Evolutionary conservation across 441 rosid species (phyloP).

Genomic region (Populus trichocarpa): DNA sequence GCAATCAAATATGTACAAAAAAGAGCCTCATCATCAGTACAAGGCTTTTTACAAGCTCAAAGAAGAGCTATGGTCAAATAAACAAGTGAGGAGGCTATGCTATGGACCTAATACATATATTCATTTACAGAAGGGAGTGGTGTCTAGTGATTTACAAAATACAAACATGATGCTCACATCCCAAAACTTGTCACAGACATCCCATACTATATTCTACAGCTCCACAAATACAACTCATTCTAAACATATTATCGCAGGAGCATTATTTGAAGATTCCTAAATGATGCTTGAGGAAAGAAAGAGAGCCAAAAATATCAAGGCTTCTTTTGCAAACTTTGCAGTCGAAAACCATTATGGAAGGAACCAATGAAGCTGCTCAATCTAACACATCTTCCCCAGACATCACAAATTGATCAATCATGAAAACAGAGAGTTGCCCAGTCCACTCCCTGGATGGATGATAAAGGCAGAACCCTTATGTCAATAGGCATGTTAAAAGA

Average conservation of each 20-base stretch:
- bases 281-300: constrained; percentile 11
- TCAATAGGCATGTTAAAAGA: constrained; percentile 32
- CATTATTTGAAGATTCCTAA: constrained; percentile 25
- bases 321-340: constrained; percentile 39
- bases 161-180: not conserved
- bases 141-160: constrained; percentile 19
- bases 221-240: constrained; percentile 19
- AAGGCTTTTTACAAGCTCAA: constrained; percentile 22
- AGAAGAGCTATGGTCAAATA: constrained; percentile 11
- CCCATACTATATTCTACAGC: constrained; percentile 11
- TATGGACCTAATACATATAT: constrained; percentile 27
- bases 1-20: constrained; percentile 8
- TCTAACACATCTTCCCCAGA: constrained; percentile 41
- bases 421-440: constrained; percentile 38
- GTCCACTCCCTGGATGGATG: constrained; percentile 44
- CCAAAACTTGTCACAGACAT: constrained; percentile 16
- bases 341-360: constrained; percentile 33
- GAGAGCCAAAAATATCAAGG: constrained; percentile 20
- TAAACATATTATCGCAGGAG: constrained; percentile 21
- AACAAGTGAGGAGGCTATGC: constrained; percentile 22
- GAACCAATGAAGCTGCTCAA: constrained; percentile 37
- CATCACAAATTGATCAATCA: constrained; percentile 36
- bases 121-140: constrained; percentile 17
- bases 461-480: constrained; percentile 34
- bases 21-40: constrained; percentile 16